Evolutionary conservation across 31 red algal species (phyloP), one percentile per base, ranked within the genome.

Genomic region (Odonthalia washingtoniensis): DNA sequence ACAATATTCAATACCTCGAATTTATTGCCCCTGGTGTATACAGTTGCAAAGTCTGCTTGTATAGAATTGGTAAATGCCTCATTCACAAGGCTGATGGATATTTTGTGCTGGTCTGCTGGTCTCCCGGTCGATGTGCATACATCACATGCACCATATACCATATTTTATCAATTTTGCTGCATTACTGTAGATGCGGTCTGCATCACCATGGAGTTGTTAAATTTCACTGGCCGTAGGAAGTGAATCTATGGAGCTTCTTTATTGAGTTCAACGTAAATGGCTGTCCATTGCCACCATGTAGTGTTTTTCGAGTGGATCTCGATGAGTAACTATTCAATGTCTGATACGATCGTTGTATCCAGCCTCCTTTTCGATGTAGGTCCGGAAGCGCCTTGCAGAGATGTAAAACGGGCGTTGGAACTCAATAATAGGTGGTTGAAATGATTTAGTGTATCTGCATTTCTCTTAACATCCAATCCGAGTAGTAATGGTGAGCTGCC

Each of bases 191-290:
- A n/a, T n/a, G n/a, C n/a, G n/a, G n/a, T 80, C 42, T 39, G 77
- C 46, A 35, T 80, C 77, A 2, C 16, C 24, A 1, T 64, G 49
- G 57, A 80, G 34, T 38, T 1, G 18, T 80, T 64, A 64, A 46
- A 80, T 80, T 12, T 80, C 77, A 65, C 65, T 46, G 5, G 77
- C 46, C 1, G 49, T 63, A 21, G 77, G 12, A 34, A 37, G 77
- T 64, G 65, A 80, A 80, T 5, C 77, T 62, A 24, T 80, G 77
- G 1, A 63, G 28, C 30, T 80, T 80, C 77, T 65, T 80, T 6
- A 80, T 3, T n/a, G 6, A 36, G 43, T 80, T 80, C 57, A 34
- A 24, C 3, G 16, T n/a, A n/a, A n/a, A n/a, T n/a, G n/a, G n/a
- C n/a, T n/a, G 28, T 39, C 14, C 37, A 1, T 37, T 39, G 44